phyloP scores from a whole-genome alignment of 108 stramenopile genomes.

The Cyclotella choctawhatcheeana region DNA sequence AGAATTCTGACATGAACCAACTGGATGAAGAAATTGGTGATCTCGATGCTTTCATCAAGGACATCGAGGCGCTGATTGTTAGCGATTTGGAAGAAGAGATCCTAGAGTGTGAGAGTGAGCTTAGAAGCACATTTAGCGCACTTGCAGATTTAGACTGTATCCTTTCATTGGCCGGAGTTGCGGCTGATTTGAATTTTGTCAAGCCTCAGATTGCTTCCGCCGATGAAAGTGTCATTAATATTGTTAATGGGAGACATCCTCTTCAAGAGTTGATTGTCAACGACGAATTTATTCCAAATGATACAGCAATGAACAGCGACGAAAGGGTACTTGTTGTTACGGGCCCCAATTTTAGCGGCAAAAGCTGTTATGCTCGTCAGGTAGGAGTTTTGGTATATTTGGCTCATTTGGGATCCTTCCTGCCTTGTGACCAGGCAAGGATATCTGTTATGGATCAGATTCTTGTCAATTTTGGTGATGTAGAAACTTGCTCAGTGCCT shows the following conservation, averaged over 20 bases:
- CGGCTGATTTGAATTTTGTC: slow-evolving; percentile 83
- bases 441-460: slow-evolving; percentile 92
- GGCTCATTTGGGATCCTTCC: slow-evolving; percentile 91
- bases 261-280: slow-evolving; percentile 94
- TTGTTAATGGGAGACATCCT: slow-evolving; percentile 92
- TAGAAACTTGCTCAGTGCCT: slow-evolving; percentile 92
- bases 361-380: slow-evolving; percentile 91
- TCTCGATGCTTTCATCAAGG: slow-evolving; percentile 90
- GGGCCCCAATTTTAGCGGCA: slow-evolving; percentile 95
- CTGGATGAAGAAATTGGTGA: slow-evolving; percentile 94
- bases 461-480: slow-evolving; percentile 83
- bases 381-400: slow-evolving; percentile 91
- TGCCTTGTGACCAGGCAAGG: slow-evolving; percentile 86
- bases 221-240: slow-evolving; percentile 71
- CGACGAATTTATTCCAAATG: slow-evolving; percentile 91
- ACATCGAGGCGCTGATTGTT: slow-evolving; percentile 85
- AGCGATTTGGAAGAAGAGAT: slow-evolving; percentile 93
- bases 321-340: slow-evolving; percentile 86
- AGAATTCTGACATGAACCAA: slow-evolving; percentile 74
- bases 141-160: slow-evolving; percentile 91
- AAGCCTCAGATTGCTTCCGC: slow-evolving; percentile 71
- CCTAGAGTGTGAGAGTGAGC: slow-evolving; percentile 81
- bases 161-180: slow-evolving; percentile 84
- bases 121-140: slow-evolving; percentile 79
- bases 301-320: slow-evolving; percentile 66